Evolutionary conservation across 345 rosid species (phyloP), one percentile per base, ranked within the genome.

Genomic region (Firmiana major): DNA sequence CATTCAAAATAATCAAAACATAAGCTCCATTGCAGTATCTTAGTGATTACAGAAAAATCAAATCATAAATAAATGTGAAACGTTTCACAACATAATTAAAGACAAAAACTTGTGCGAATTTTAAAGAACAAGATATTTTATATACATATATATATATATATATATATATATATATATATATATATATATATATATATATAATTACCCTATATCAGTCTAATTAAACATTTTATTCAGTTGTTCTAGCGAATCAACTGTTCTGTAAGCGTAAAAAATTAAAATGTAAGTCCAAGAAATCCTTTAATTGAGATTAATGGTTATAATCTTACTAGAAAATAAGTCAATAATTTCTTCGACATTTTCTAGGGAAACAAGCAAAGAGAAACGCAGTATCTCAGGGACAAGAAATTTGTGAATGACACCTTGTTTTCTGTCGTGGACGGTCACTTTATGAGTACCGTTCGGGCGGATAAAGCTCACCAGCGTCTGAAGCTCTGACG

Each of bases 371-470:
- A 40, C 71, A 77, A 78, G 77, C 42, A 28, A 60, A 54, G 22
- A 24, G 17, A 2, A 48, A n/a, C 28, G 48, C 31, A 55, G 53
- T 65, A 92, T 98, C 98, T 93, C 98, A 1, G 99, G 99, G 62
- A 95, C 98, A 2, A 85, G 49, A 74, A 95, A 95, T 78, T 95
- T 91, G 78, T 93, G 97, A 60, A 90, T 88, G 1, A 92, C 86
- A 15, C 94, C 97, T 28, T 92, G 90, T 80, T 89, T 90, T 66
- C 96, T 84, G 85, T 95, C 99, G 80, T 85, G 92, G 62, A 95
- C 97, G 3, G 89, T 90, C 79, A 95, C 97, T 66, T 95, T 95
- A 73, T 95, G 97, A 42, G 88, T 81, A 63, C 81, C 81, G 71
- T 78, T 3, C 24, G 66, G 78, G 36, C 75, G 79, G 49, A 80